Evolutionary conservation across 129 eudicot genomes (phyloP).

Genomic region (Pulicaria dysenterica): DNA sequence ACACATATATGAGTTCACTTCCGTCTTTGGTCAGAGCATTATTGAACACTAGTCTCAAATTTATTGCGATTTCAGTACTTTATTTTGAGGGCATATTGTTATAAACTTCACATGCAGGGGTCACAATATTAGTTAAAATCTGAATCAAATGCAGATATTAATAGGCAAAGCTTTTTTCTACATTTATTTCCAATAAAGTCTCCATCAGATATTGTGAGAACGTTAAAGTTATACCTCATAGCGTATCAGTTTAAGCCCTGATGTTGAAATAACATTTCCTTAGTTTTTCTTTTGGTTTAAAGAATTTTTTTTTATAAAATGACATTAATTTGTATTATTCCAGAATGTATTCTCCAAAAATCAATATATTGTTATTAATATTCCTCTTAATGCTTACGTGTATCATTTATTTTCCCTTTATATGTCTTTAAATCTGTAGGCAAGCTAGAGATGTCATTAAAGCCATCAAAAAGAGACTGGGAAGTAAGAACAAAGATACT

Average conservation of each 20-base stretch:
- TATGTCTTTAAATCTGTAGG: conserved; percentile 46
- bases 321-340: neutral
- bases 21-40: neutral
- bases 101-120: neutral
- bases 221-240: neutral
- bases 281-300: neutral
- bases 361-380: neutral
- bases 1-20: neutral
- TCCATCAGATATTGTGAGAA: neutral
- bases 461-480: conserved; percentile 83
- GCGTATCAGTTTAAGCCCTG: neutral
- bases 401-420: conserved; percentile 5
- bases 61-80: neutral
- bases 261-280: neutral
- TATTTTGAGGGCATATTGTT: neutral
- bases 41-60: neutral
- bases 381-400: neutral
- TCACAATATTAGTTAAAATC: neutral
- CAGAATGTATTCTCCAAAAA: neutral
- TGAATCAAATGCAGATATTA: neutral
- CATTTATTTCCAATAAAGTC: neutral
- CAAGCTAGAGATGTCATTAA: conserved; percentile 89
- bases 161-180: conserved; percentile 6
- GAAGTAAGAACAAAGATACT: conserved; percentile 67
- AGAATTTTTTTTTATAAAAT: too few species aligned